Evolutionary conservation across 805 yeast genomes (phyloP).

Genomic region (Saccharomycopsis synnaedendra): DNA sequence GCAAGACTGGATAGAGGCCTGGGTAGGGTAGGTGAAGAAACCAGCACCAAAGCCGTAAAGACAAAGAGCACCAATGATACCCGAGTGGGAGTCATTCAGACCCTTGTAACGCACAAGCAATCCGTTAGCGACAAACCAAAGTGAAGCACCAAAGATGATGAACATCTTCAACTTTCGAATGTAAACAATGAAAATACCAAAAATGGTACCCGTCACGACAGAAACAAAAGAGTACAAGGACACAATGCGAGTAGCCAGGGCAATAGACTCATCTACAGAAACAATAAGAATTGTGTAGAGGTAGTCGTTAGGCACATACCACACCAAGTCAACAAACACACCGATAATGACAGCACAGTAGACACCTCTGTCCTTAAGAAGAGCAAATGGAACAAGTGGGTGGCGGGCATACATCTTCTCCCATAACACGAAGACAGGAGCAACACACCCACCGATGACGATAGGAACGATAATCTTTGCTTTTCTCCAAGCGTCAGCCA

Average conservation of each 20-base stretch:
- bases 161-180: conserved; percentile 46
- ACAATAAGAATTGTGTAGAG: conserved; percentile 57
- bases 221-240: conserved; percentile 56
- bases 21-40: conserved; percentile 54
- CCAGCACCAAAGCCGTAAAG: conserved; percentile 67
- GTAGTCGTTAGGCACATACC: conserved; percentile 61
- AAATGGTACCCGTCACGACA: conserved; percentile 44
- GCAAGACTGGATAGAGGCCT: conserved; percentile 47
- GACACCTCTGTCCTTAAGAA: conserved; percentile 58
- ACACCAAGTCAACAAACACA: conserved; percentile 46
- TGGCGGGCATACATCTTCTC: conserved; percentile 42
- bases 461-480: conserved; percentile 59
- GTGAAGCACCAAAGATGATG: conserved; percentile 42
- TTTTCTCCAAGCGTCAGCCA: conserved; percentile 33
- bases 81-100: conserved; percentile 27
- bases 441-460: conserved; percentile 49
- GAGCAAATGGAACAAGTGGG: conserved; percentile 52
- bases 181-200: conserved; percentile 42
- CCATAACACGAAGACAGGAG: conserved; percentile 52
- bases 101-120: conserved; percentile 45
- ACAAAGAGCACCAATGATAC: conserved; percentile 55
- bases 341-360: conserved; percentile 60
- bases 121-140: conserved; percentile 56
- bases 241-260: conserved; percentile 58
- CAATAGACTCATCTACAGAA: conserved; percentile 44